Percentiles rank a stretch among this genome's conserved stretches.
phyloP scores from a whole-genome alignment of 805 yeast species.

The Kodamaea restingae region DNA sequence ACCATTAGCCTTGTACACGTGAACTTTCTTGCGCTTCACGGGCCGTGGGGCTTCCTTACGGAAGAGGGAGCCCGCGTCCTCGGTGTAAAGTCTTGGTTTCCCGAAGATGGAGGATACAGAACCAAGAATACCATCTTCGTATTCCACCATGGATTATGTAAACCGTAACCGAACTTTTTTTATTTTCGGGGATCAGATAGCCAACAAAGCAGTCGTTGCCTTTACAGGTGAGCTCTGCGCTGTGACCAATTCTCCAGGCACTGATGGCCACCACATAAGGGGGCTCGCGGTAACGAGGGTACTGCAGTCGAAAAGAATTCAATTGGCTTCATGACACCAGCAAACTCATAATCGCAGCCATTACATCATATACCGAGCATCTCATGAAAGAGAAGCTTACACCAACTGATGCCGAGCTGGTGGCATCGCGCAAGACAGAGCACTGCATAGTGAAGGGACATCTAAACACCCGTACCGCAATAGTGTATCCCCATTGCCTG shows the following conservation, averaged over 20 bases:
- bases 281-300: not conserved
- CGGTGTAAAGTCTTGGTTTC: not conserved
- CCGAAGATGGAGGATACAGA: conserved; percentile 1
- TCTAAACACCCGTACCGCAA: conserved; percentile 4
- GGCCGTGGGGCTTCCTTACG: not conserved
- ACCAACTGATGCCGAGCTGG: not conserved
- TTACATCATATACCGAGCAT: not conserved
- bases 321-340: too few relatives aligned
- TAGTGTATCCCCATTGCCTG: conserved; percentile 1
- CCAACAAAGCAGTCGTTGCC: conserved; percentile 1
- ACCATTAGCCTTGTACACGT: conserved; percentile 5
- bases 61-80: conserved; percentile 2
- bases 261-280: not conserved
- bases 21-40: conserved; percentile 6
- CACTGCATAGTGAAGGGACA: conserved; percentile 2
- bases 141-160: not conserved
- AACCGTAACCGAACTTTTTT: not conserved
- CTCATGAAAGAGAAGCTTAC: not conserved
- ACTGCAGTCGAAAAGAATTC: not conserved
- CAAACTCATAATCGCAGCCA: too few relatives aligned
- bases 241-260: not conserved
- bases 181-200: conserved; percentile 1
- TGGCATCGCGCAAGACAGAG: not conserved
- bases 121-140: conserved; percentile 9
- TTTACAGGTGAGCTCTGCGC: not conserved